Conservation (phyloP, 768 basidiomycete species). For the Crepidotus variabilis region DNA sequence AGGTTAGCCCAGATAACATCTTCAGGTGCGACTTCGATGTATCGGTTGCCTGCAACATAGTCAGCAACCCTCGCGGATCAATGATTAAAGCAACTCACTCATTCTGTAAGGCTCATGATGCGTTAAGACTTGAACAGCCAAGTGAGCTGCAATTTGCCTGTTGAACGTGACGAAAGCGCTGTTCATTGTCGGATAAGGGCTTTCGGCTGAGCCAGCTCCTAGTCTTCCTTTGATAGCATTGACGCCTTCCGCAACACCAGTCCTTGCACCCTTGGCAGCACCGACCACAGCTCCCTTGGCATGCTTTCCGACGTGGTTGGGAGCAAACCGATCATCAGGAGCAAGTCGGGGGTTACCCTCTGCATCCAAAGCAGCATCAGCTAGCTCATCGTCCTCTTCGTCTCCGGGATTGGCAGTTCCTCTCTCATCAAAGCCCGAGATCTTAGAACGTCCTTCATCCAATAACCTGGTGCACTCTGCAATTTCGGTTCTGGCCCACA, state of each 20-base stretch:
- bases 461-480: constrained; percentile 46
- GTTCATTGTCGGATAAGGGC: constrained; percentile 53
- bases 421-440: constrained; percentile 25
- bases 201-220: constrained; percentile 15
- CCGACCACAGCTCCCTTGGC: constrained; percentile 19
- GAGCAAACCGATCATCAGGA: constrained; percentile 8
- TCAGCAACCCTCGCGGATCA: background rate
- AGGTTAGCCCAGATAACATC: constrained; percentile 95
- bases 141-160: constrained; percentile 88
- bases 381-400: constrained; percentile 8
- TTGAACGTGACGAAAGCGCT: constrained; percentile 91
- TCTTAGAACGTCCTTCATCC: constrained; percentile 41
- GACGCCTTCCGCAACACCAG: constrained; percentile 22
- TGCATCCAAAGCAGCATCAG: constrained; percentile 11
- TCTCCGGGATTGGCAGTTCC: constrained; percentile 6
- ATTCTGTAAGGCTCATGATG: constrained; percentile 86
- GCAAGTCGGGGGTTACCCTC: constrained; percentile 13
- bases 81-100: constrained; percentile 32
- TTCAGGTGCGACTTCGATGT: constrained; percentile 78
- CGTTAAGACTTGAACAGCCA: constrained; percentile 70
- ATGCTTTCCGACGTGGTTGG: constrained; percentile 13
- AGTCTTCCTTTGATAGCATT: constrained; percentile 20
- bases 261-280: constrained; percentile 19
- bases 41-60: constrained; percentile 42
- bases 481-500: constrained; percentile 84